phyloP scores from a whole-genome alignment of 1,139 yeast species.

The Candida smagusa region DNA sequence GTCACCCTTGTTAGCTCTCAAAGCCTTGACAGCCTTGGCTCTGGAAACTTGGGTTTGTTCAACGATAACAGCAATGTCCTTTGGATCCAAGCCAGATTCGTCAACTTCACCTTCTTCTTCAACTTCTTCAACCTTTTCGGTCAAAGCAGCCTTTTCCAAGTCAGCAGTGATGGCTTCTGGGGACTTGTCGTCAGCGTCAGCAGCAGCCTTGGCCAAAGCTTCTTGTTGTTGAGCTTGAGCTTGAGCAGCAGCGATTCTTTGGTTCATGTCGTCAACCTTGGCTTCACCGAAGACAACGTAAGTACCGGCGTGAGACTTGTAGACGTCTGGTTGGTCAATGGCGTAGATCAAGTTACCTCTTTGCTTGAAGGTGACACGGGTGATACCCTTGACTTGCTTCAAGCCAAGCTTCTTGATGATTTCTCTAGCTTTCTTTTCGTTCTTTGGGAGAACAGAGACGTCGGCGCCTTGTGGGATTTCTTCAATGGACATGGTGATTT shows the following conservation, averaged over 20 bases:
- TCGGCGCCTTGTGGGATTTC: conserved; percentile 87
- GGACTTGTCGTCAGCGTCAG: conserved; percentile 42
- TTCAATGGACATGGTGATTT: conserved; percentile 45
- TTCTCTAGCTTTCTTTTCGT: conserved; percentile 96
- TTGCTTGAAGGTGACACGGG: conserved; percentile 95
- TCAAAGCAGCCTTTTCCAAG: conserved; percentile 73
- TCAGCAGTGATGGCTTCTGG: conserved; percentile 90
- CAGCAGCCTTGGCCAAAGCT: conserved; percentile 60
- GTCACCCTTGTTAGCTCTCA: conserved; percentile 86
- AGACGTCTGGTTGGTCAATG: conserved; percentile 92
- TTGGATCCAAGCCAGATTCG: conserved; percentile 74
- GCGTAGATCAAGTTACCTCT: conserved; percentile 91
- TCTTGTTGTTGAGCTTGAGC: conserved; percentile 49
- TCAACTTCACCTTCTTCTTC: conserved; percentile 71
- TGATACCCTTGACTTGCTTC: conserved; percentile 87
- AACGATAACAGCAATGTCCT: conserved; percentile 76
- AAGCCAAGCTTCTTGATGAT: conserved; percentile 84
- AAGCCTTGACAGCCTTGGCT: conserved; percentile 87
- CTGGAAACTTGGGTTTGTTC: conserved; percentile 90
- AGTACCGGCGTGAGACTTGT: conserved; percentile 90
- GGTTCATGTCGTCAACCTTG: conserved; percentile 86
- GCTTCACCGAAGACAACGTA: conserved; percentile 98
- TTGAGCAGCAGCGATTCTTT: conserved; percentile 69
- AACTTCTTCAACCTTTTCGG: conserved; percentile 33
- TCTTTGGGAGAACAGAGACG: conserved; percentile 80